Evolutionary conservation across 805 yeast species (phyloP).

Genomic region (Nakazawaea ambrosiae): DNA sequence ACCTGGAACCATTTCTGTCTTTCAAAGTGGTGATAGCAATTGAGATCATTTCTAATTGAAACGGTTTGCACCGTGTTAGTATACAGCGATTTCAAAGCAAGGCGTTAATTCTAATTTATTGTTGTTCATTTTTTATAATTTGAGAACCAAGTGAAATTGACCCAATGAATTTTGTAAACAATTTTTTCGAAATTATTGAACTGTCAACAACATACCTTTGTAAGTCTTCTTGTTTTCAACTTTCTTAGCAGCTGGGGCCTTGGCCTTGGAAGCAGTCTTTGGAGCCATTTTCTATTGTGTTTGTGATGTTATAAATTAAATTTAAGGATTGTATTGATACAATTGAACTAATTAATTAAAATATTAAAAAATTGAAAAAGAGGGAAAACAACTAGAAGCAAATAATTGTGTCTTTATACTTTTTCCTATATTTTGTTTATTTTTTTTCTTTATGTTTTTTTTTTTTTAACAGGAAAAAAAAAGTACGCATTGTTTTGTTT

Average conservation of each 20-base stretch:
- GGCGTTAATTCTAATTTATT: too few species aligned
- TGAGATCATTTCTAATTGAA: slow-evolving; percentile 45
- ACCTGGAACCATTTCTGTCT: slow-evolving; percentile 75
- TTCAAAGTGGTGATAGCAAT: slow-evolving; percentile 65
- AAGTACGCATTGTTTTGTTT: too few species aligned
- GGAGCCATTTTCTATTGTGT: slow-evolving; percentile 26
- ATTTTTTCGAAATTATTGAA: too few species aligned
- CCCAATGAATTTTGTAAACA: too few species aligned
- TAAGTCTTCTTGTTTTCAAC: slow-evolving; percentile 32
- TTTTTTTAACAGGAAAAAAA: neutral
- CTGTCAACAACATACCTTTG: slow-evolving; percentile 44
- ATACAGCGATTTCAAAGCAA: too few species aligned
- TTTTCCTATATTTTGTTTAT: neutral
- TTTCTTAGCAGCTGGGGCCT: slow-evolving; percentile 18
- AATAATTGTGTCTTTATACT: neutral
- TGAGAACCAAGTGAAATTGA: too few species aligned
- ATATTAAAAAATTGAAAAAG: neutral
- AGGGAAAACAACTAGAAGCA: neutral
- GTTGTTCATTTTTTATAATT: too few species aligned
- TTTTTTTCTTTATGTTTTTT: too few species aligned
- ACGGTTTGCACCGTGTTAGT: neutral
- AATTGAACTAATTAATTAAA: neutral
- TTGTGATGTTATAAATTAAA: too few species aligned
- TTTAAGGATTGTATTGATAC: too few species aligned
- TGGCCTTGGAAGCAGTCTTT: slow-evolving; percentile 21